These are phyloP conservation scores for Malassezia sp. DNA, from an alignment of 1,284 basidiomycete genomes.

Conservation along the genomic window DNA sequence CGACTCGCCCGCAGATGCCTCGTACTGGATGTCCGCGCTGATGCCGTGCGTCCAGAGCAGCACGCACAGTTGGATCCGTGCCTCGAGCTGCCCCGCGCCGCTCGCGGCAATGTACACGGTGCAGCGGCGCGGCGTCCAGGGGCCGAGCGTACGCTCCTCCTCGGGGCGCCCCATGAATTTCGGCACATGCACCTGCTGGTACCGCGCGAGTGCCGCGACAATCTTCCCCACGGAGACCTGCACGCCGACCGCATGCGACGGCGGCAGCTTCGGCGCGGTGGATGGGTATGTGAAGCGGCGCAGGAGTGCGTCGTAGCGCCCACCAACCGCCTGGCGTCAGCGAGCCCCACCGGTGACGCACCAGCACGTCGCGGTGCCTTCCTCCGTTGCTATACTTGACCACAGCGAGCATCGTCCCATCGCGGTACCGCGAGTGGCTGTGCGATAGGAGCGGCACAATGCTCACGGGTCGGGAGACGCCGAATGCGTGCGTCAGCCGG, in stretches of 20 bases:
- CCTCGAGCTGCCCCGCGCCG: constrained; percentile 61
- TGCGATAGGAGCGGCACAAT: constrained; percentile 61
- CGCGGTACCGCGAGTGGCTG: constrained; percentile 56
- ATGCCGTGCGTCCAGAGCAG: constrained; percentile 70
- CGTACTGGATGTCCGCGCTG: constrained; percentile 74
- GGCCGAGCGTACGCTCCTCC: constrained; percentile 71
- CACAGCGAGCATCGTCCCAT: constrained; percentile 65
- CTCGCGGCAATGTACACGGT: constrained; percentile 64
- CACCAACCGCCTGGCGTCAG: constrained; percentile 66
- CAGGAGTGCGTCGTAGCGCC: constrained; percentile 67
- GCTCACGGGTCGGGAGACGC: constrained; percentile 56
- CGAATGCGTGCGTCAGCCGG: constrained; percentile 56
- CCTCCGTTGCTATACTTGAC: constrained; percentile 50
- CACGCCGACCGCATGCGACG: constrained; percentile 58
- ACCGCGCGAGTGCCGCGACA: constrained; percentile 56
- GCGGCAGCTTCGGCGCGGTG: constrained; percentile 38
- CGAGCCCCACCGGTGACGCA: no score
- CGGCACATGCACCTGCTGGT: constrained; percentile 59
- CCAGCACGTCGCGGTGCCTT: constrained; percentile 61
- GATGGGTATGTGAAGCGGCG: constrained; percentile 54
- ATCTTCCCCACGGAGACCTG: constrained; percentile 73
- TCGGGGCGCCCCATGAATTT: constrained; percentile 55
- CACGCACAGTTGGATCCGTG: constrained; percentile 64
- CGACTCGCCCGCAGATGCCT: constrained; percentile 36
- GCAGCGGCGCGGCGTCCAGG: constrained; percentile 72